These are phyloP conservation scores for Nasturtium officinale DNA, from an alignment of 345 rosid species.

Conservation along the genomic window DNA sequence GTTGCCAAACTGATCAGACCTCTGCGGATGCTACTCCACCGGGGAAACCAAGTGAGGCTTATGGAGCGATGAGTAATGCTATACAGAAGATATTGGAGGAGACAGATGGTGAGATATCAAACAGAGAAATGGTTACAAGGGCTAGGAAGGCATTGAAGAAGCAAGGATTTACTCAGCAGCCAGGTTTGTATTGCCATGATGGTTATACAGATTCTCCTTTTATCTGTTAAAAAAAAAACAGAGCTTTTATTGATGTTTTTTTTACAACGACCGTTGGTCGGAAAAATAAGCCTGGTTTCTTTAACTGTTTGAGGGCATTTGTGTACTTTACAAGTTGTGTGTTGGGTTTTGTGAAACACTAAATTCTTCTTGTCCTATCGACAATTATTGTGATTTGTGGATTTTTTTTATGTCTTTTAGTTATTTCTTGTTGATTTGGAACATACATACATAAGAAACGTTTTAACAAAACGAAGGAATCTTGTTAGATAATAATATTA, in stretches of 20 bases:
- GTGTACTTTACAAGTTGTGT: constrained; percentile 23
- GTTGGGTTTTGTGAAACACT: constrained; percentile 33
- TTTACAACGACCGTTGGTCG: constrained; percentile 31
- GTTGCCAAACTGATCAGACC: constrained; percentile 91
- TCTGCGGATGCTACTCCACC: constrained; percentile 95
- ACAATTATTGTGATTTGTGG: background rate
- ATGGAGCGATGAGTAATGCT: constrained; percentile 95
- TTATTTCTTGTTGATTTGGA: background rate
- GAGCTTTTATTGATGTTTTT: background rate
- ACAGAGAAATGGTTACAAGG: constrained; percentile 60
- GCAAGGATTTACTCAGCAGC: constrained; percentile 90
- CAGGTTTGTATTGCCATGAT: constrained; percentile 92
- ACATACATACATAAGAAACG: background rate
- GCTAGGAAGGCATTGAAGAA: constrained; percentile 68
- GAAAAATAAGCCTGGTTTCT: constrained; percentile 25
- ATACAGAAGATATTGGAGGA: constrained; percentile 75
- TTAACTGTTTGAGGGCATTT: constrained; percentile 29
- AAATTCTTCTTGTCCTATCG: background rate
- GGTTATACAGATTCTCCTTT: constrained; percentile 61
- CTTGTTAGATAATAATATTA: constrained; percentile 38
- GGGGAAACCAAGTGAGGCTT: constrained; percentile 64
- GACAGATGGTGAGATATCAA: constrained; percentile 59
- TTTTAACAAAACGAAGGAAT: background rate
- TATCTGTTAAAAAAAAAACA: constrained; percentile 43
- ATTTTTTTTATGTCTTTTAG: too few species aligned